Conservation (phyloP, 192 early-diverging fungal species). For the Coemansia reversa region DNA sequence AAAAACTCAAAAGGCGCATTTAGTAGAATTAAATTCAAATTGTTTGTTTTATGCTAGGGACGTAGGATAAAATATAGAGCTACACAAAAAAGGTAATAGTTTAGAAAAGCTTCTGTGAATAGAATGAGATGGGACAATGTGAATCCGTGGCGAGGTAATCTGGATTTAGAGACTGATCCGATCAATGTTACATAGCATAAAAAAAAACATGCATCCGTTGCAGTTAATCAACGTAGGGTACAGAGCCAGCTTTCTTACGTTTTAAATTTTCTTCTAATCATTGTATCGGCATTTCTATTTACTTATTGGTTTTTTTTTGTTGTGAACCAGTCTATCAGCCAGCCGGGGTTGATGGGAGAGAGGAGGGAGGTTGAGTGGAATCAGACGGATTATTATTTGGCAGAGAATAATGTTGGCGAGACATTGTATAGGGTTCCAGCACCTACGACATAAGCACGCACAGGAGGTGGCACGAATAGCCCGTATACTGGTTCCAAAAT, state of each 20-base stretch:
- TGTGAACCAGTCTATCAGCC: neutral
- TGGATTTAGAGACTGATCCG: neutral
- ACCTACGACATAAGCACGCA: slow-evolving; percentile 8
- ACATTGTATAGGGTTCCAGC: slow-evolving; percentile 5
- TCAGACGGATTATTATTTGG: neutral
- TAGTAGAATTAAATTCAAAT: too few relatives aligned
- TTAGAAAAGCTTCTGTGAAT: too few relatives aligned
- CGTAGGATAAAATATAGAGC: too few relatives aligned
- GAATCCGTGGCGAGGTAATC: neutral
- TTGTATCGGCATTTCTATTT: neutral
- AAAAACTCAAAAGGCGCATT: too few relatives aligned
- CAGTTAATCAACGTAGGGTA: neutral
- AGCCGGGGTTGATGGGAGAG: neutral
- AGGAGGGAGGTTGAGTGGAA: neutral
- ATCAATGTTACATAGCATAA: neutral
- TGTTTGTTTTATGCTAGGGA: too few relatives aligned
- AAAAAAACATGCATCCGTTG: neutral
- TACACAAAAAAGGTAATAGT: too few relatives aligned
- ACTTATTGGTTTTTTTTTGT: neutral
- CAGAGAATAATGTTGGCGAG: slow-evolving; percentile 11
- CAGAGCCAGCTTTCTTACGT: neutral
- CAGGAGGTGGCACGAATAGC: neutral
- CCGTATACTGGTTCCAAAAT: neutral
- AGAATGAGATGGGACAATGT: too few relatives aligned
- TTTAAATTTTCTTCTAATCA: neutral